Conservation (phyloP, 225 moss, liverwort and hornwort species). For the Asterella californica region DNA sequence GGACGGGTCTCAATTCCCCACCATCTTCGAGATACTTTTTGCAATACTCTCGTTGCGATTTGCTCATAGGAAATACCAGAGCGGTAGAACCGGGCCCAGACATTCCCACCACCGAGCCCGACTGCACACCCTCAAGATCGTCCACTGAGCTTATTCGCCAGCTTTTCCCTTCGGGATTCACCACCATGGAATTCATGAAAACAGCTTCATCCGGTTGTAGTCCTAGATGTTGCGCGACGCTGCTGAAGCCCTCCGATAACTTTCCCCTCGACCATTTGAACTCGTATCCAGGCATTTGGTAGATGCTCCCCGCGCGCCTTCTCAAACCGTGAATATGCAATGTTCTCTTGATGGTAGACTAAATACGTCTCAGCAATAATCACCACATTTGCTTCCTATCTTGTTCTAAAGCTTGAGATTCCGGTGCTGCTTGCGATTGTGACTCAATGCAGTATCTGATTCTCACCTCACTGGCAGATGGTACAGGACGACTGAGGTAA, state of each 20-base stretch:
- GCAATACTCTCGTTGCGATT: constrained; percentile 7
- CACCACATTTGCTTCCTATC: too few species aligned
- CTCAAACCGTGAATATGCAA: too few species aligned
- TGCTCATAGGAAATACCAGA: constrained; percentile 15
- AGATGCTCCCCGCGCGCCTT: too few species aligned
- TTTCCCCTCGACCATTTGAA: constrained; percentile 14
- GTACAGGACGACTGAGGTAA: too few species aligned
- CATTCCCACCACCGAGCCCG: background rate
- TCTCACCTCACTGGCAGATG: too few species aligned
- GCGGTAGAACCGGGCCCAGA: constrained; percentile 21
- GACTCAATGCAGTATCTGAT: too few species aligned
- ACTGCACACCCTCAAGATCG: background rate
- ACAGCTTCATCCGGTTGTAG: constrained; percentile 1
- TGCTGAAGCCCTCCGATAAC: constrained; percentile 3
- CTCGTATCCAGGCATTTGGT: too few species aligned
- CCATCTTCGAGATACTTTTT: constrained; percentile 10
- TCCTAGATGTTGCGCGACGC: constrained; percentile 7
- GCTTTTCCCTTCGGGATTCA: constrained; percentile 12
- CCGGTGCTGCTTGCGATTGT: too few species aligned
- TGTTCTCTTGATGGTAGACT: too few species aligned
- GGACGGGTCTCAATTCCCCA: background rate
- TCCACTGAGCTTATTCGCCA: background rate
- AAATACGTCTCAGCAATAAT: too few species aligned
- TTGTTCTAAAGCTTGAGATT: too few species aligned
- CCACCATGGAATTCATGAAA: background rate